Percentiles rank a stretch among this genome's conserved stretches.
These are phyloP conservation scores for Trifolium fragiferum DNA, from an alignment of 306 rosid genomes.

Conservation along the genomic window DNA sequence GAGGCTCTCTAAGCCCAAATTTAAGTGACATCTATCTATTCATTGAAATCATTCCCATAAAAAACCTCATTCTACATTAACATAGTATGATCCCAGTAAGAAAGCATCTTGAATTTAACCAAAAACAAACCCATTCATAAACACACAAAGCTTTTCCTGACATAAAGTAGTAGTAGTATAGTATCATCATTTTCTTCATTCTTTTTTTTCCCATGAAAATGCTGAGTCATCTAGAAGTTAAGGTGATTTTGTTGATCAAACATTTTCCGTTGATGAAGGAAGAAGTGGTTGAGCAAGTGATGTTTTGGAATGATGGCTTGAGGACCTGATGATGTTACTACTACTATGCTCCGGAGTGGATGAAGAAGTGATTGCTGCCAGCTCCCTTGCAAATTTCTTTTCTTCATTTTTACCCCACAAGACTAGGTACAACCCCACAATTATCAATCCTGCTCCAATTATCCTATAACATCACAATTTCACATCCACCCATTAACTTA, in stretches of 20 bases:
- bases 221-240: slow-evolving; percentile 32
- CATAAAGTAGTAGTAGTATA: slow-evolving; percentile 50
- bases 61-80: slow-evolving; percentile 35
- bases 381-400: slow-evolving; percentile 70
- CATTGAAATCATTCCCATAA: slow-evolving; percentile 34
- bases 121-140: slow-evolving; percentile 37
- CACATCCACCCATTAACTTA: neutral
- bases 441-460: slow-evolving; percentile 86
- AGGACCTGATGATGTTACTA: slow-evolving; percentile 47
- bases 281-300: slow-evolving; percentile 85
- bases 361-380: slow-evolving; percentile 53
- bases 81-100: slow-evolving; percentile 39
- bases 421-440: slow-evolving; percentile 80
- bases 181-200: slow-evolving; percentile 15
- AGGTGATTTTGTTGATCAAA: slow-evolving; percentile 52
- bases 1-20: slow-evolving; percentile 49
- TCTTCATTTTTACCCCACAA: slow-evolving; percentile 95
- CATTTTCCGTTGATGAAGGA: slow-evolving; percentile 82
- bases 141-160: slow-evolving; percentile 59
- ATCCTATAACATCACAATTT: slow-evolving; percentile 63
- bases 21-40: slow-evolving; percentile 55
- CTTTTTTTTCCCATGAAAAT: slow-evolving; percentile 17
- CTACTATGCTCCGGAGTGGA: slow-evolving; percentile 54
- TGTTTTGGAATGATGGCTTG: slow-evolving; percentile 57
- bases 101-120: slow-evolving; percentile 53